Evolutionary conservation across 805 yeast genomes (phyloP).

Genomic region (Ogataea minuta): DNA sequence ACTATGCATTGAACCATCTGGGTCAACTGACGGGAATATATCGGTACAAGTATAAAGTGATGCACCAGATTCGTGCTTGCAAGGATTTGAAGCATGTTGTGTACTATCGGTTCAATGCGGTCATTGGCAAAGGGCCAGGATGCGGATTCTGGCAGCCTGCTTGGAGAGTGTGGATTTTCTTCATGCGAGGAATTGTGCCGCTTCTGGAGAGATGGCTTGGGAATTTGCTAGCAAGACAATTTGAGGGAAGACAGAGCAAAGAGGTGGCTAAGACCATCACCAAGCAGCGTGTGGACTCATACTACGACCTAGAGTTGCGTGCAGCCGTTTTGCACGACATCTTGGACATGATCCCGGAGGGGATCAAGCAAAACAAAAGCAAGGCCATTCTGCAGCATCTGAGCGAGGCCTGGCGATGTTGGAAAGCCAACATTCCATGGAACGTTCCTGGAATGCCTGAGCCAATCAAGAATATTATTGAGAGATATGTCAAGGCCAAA

Average conservation of each 20-base stretch:
- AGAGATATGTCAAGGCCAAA: constrained; percentile 87
- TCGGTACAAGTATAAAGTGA: constrained; percentile 93
- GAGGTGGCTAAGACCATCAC: constrained; percentile 93
- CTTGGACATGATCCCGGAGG: constrained; percentile 95
- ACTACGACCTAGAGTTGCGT: constrained; percentile 88
- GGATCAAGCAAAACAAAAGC: constrained; percentile 81
- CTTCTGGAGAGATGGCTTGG: constrained; percentile 93
- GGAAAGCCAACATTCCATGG: constrained; percentile 99
- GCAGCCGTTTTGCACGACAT: constrained; percentile 96
- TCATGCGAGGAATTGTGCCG: constrained; percentile 89
- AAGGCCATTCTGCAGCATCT: constrained; percentile 87
- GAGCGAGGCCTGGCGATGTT: constrained; percentile 98
- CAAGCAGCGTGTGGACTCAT: constrained; percentile 92
- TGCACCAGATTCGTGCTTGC: constrained; percentile 97
- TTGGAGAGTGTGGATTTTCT: constrained; percentile 95
- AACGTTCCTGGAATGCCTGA: constrained; percentile 94
- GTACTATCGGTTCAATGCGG: constrained; percentile 75
- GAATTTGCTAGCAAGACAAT: constrained; percentile 85
- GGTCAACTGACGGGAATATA: constrained; percentile 97
- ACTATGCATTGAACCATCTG: constrained; percentile 86
- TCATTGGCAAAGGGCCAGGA: constrained; percentile 97
- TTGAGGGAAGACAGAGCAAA: constrained; percentile 91
- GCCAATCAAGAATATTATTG: constrained; percentile 82
- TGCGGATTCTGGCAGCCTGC: constrained; percentile 99
- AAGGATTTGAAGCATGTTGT: constrained; percentile 93